phyloP scores from a whole-genome alignment of 192 early-diverging fungal genomes.

The Pilaira anomala region DNA sequence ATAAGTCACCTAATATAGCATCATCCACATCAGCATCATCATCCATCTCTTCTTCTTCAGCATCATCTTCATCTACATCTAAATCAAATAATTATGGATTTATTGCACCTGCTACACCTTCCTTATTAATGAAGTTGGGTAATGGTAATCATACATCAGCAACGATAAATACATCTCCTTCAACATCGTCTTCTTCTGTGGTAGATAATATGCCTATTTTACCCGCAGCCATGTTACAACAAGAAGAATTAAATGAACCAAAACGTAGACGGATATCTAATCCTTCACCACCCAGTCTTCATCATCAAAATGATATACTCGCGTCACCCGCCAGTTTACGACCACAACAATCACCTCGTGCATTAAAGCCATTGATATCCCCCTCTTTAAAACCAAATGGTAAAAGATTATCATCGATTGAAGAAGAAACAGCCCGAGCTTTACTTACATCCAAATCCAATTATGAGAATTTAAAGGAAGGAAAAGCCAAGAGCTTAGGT shows the following conservation, averaged over 20 bases:
- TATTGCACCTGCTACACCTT: slow-evolving; percentile 65
- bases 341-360: slow-evolving; percentile 33
- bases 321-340: slow-evolving; percentile 9
- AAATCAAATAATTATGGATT: neutral
- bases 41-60: too few species aligned
- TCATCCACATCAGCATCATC: too few species aligned
- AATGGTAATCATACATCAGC: neutral
- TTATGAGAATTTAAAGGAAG: slow-evolving; percentile 85
- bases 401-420: slow-evolving; percentile 14
- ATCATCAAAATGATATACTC: neutral
- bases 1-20: neutral
- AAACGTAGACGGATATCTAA: slow-evolving; percentile 27
- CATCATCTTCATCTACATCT: too few species aligned
- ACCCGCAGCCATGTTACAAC: slow-evolving; percentile 23
- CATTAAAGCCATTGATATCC: slow-evolving; percentile 44
- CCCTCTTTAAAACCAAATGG: slow-evolving; percentile 50
- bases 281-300: neutral
- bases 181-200: neutral
- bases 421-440: slow-evolving; percentile 29
- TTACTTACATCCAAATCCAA: slow-evolving; percentile 55
- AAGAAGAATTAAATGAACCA: neutral
- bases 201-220: slow-evolving; percentile 23
- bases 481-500: slow-evolving; percentile 76
- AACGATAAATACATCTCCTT: neutral
- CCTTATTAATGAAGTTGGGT: slow-evolving; percentile 61